These are phyloP conservation scores for Megacollybia platyphylla DNA, from an alignment of 1,284 basidiomycete genomes.

Conservation along the genomic window DNA sequence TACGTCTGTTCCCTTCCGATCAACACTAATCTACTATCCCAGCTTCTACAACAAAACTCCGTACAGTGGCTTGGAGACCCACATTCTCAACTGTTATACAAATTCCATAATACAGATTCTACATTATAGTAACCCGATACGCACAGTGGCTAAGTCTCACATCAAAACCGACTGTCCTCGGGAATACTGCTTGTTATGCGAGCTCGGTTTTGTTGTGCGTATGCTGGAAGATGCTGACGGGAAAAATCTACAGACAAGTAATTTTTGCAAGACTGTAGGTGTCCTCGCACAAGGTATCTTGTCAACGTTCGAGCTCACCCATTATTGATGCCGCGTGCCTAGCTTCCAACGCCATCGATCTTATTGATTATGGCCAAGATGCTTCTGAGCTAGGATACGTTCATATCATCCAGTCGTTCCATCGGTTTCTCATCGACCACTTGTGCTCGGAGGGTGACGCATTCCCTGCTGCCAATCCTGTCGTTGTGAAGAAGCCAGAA, in stretches of 20 bases:
- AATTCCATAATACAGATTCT: conserved; percentile 87
- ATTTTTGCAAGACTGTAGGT: conserved; percentile 90
- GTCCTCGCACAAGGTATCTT: conserved; percentile 59
- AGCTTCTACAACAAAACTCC: conserved; percentile 89
- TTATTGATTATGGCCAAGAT: conserved; percentile 83
- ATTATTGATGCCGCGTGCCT: background rate
- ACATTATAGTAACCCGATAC: conserved; percentile 74
- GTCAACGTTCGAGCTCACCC: conserved; percentile 5
- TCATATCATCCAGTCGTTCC: conserved; percentile 88
- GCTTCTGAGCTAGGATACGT: conserved; percentile 64
- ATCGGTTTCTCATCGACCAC: conserved; percentile 85
- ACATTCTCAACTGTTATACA: conserved; percentile 96
- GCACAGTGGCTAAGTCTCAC: conserved; percentile 81
- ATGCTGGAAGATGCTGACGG: conserved; percentile 95
- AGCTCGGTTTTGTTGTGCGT: conserved; percentile 88
- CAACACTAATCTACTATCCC: background rate
- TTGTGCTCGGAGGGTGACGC: conserved; percentile 58
- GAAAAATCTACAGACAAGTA: conserved; percentile 92
- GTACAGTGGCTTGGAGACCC: conserved; percentile 91
- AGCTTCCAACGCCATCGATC: conserved; percentile 72
- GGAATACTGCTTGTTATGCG: conserved; percentile 91
- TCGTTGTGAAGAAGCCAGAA: conserved; percentile 24
- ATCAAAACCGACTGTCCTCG: conserved; percentile 78
- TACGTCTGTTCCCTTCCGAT: background rate
- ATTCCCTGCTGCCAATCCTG: conserved; percentile 43